These are phyloP conservation scores for Xylaria intraflava DNA, from an alignment of 495 filamentous ascomycete species.

Conservation along the genomic window DNA sequence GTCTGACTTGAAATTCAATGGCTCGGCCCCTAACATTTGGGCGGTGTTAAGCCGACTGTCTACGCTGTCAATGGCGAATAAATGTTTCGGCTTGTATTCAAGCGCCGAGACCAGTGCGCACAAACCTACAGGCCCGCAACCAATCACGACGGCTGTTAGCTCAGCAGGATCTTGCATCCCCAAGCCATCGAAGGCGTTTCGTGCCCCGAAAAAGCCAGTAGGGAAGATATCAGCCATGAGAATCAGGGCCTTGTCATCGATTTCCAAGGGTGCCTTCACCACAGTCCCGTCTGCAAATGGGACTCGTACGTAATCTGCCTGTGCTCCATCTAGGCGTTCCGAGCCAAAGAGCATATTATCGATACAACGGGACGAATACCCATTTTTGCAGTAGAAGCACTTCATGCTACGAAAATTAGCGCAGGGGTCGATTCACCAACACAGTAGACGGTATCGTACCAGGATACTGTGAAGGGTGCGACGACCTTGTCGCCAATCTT, in stretches of 20 bases:
- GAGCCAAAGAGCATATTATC: slow-evolving; percentile 70
- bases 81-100: slow-evolving; percentile 69
- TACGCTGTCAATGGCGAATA: slow-evolving; percentile 83
- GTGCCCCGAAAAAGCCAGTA: slow-evolving; percentile 86
- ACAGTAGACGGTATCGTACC: slow-evolving; percentile 45
- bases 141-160: slow-evolving; percentile 73
- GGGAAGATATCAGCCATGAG: slow-evolving; percentile 86
- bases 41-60: slow-evolving; percentile 73
- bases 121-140: slow-evolving; percentile 83
- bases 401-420: slow-evolving; percentile 47
- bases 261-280: slow-evolving; percentile 65
- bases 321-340: slow-evolving; percentile 68
- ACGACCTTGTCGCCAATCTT: slow-evolving; percentile 73
- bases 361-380: slow-evolving; percentile 77
- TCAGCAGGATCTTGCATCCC: slow-evolving; percentile 56
- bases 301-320: slow-evolving; percentile 86
- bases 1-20: slow-evolving; percentile 72
- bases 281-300: slow-evolving; percentile 80
- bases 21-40: slow-evolving; percentile 71
- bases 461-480: slow-evolving; percentile 80
- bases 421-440: neutral
- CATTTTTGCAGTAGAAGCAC: slow-evolving; percentile 87
- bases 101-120: slow-evolving; percentile 81
- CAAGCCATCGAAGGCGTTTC: slow-evolving; percentile 68
- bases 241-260: slow-evolving; percentile 73